These are phyloP conservation scores for Acer negundo DNA, from an alignment of 345 rosid species.

Conservation along the genomic window DNA sequence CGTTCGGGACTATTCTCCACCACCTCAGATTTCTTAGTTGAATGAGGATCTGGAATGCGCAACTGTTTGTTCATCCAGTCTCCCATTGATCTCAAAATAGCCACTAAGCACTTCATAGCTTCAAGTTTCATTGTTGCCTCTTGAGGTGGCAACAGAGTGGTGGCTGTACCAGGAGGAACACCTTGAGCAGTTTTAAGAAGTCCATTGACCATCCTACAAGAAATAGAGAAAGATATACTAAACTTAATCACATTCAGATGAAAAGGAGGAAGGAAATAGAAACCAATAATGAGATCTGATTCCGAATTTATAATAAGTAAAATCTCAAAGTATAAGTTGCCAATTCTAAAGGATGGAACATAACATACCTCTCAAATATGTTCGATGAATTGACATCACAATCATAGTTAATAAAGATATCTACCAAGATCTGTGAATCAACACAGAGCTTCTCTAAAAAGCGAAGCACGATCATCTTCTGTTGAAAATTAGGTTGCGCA, in stretches of 20 bases:
- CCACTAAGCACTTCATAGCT: conserved; percentile 96
- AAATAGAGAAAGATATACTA: background rate
- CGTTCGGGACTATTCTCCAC: conserved; percentile 66
- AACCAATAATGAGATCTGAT: background rate
- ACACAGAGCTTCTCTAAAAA: conserved; percentile 92
- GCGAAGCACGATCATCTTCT: conserved; percentile 98
- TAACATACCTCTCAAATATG: conserved; percentile 93
- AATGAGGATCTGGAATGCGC: conserved; percentile 85
- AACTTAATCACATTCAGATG: background rate
- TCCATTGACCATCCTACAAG: conserved; percentile 94
- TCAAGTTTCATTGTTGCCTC: conserved; percentile 92
- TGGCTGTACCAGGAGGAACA: conserved; percentile 77
- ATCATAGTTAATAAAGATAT: conserved; percentile 96
- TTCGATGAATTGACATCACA: conserved; percentile 99
- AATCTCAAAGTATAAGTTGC: background rate
- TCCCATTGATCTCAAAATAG: conserved; percentile 95
- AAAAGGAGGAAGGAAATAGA: background rate
- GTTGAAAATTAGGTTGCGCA: conserved; percentile 97
- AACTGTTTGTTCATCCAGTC: conserved; percentile 98
- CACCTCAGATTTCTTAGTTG: conserved; percentile 59
- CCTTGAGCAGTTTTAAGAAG: conserved; percentile 99
- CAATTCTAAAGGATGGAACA: conserved; percentile 3
- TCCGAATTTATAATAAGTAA: background rate
- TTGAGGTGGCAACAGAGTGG: conserved; percentile 90
- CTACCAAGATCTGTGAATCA: conserved; percentile 97